Conservation (phyloP, 345 rosid species). For the thale cress (Arabidopsis thaliana) region TAIR10.1 NC_003071.7:16984001-16984500, state of each 20-base stretch:
- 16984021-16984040: not conserved
- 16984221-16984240: not conserved
- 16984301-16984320: not conserved
- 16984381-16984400: not conserved
- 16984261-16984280: conserved; percentile 4
- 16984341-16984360: too few species aligned
- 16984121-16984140: too few species aligned
- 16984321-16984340: not conserved
- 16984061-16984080: not conserved
- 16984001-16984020: too few species aligned
- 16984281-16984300: too few species aligned
- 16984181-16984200: not conserved
- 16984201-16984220: not conserved
- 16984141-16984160: too few species aligned
- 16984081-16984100: not conserved
- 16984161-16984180: too few species aligned
- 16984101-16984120: too few species aligned
- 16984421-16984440: too few species aligned
- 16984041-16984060: not conserved
- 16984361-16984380: not conserved
- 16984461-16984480: too few species aligned
- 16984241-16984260: not conserved
- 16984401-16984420: too few species aligned
- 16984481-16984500: not conserved
- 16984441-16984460: too few species aligned